Conservation (phyloP, 2,329 filamentous ascomycete species). For the Tolypocladium tropicale region DNA sequence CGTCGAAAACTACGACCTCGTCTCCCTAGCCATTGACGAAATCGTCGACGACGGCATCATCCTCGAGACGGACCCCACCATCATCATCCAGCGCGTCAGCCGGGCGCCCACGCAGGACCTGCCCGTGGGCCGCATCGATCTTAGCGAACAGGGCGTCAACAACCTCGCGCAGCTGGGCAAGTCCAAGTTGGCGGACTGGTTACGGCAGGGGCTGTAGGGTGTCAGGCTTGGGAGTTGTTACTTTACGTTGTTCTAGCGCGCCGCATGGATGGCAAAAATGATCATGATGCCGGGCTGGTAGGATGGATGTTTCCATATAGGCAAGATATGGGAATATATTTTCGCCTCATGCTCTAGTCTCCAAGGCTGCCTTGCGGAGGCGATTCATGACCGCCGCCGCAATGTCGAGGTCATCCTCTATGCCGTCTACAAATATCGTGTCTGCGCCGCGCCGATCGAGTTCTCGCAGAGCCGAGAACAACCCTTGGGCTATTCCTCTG, state of each 20-base stretch:
- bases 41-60: slow-evolving; percentile 94
- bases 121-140: slow-evolving; percentile 85
- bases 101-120: slow-evolving; percentile 85
- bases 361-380: slow-evolving; percentile 64
- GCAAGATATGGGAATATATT: slow-evolving; percentile 10
- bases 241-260: slow-evolving; percentile 1
- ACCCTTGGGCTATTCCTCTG: slow-evolving; percentile 67
- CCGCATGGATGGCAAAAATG: background rate
- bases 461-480: slow-evolving; percentile 81
- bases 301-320: slow-evolving; percentile 4
- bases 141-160: slow-evolving; percentile 90
- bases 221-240: background rate
- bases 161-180: slow-evolving; percentile 92
- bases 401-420: slow-evolving; percentile 68
- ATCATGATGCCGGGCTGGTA: background rate
- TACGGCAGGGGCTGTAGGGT: slow-evolving; percentile 67
- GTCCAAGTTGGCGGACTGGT: slow-evolving; percentile 79
- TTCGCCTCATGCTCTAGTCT: slow-evolving; percentile 34
- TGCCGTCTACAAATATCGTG: slow-evolving; percentile 84
- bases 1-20: slow-evolving; percentile 96
- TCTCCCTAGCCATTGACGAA: slow-evolving; percentile 89
- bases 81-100: slow-evolving; percentile 87
- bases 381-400: slow-evolving; percentile 83
- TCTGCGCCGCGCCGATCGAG: slow-evolving; percentile 72
- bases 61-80: slow-evolving; percentile 90